Conservation (phyloP, 768 basidiomycete genomes). For the Harrya chromipes region DNA sequence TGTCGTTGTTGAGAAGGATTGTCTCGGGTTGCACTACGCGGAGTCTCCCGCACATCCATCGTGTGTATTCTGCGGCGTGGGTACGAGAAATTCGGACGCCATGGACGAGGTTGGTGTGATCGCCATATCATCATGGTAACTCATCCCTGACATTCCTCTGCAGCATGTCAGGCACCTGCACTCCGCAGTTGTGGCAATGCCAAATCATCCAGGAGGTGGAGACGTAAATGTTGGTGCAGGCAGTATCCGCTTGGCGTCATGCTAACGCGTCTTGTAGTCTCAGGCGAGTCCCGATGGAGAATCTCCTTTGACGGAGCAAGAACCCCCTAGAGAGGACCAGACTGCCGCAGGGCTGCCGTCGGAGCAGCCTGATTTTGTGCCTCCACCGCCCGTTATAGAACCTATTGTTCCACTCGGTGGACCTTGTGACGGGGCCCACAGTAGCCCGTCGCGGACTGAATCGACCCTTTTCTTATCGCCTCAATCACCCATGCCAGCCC, state of each 20-base stretch:
- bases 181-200: constrained; percentile 1
- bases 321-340: background rate
- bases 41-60: constrained; percentile 22
- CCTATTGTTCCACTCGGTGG: background rate
- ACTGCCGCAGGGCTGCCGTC: background rate
- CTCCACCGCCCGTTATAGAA: background rate
- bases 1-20: constrained; percentile 17
- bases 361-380: background rate
- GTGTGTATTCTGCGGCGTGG: constrained; percentile 18
- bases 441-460: background rate
- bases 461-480: background rate
- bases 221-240: constrained; percentile 3
- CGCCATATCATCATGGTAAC: background rate
- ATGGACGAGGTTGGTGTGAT: constrained; percentile 22
- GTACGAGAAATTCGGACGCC: constrained; percentile 11
- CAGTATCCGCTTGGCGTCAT: background rate
- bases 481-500: background rate
- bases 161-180: constrained; percentile 24
- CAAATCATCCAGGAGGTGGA: background rate
- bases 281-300: constrained; percentile 3
- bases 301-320: background rate
- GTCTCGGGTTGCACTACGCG: constrained; percentile 22
- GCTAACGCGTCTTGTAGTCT: constrained; percentile 3
- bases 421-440: background rate
- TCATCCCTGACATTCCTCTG: constrained; percentile 4